Base-by-base conservation (phyloP, 495 filamentous ascomycete species). In the Daldinia vernicosa region DNA sequence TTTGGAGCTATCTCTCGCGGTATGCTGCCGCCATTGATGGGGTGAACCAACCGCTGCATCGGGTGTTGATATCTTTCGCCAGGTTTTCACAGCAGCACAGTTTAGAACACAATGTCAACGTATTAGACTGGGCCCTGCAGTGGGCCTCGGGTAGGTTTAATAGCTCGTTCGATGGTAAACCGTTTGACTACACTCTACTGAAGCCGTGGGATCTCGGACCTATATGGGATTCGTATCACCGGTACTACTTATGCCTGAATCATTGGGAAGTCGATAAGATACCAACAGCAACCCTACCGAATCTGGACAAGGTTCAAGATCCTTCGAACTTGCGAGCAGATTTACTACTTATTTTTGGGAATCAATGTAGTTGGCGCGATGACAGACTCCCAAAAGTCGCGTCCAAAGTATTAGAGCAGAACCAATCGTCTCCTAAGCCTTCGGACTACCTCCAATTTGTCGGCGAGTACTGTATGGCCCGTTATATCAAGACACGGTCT, bases 161-260 rank as follows among this genome's bases (percentile, higher is more conserved):
- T 47, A 69, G 73, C 39, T 74, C 59, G 30, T 77, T 77, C 22
- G 75, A 77, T 27, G 73, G 70, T 8, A 71, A 67, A n/a, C 63
- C 75, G 2, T 77, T 77, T 47, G 75, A 77, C 47, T 77, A 77
- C 47, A 75, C 73, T 5, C 65, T 77, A 60, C 71, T 77, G 27
- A 62, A 66, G 51, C 75, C 75, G 22, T 77, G 75, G 75, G 75
- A 77, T 50, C 66, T 77, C 14, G 53, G 72, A 0, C 70, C 75
- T 12, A 52, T 77, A 32, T 63, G 62, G 30, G 51, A 69, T 8
- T 77, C 73, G 9, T 77, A 77, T 32, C 75, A 77, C 35, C 73
- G 75, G 15, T 77, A 77, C 22, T 77, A 77, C 30, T 50, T 77
- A 6, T 74, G 65, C 19, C 64, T 75, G 4, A 69, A 70, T 28